Evolutionary conservation across 805 yeast genomes (phyloP).

Genomic region (Nakazawaea anatomiae): DNA sequence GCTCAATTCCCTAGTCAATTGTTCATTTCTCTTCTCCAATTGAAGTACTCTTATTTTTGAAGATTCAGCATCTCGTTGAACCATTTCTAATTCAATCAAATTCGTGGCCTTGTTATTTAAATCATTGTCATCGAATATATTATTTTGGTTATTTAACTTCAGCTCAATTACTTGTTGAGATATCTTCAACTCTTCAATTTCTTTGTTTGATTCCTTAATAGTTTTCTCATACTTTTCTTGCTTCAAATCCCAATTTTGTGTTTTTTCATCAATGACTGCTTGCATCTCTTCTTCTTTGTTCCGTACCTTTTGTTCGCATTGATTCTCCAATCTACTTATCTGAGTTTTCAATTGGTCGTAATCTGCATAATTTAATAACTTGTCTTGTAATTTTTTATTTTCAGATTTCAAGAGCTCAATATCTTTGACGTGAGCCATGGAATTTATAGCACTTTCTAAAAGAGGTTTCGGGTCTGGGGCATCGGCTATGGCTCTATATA

Average conservation of each 20-base stretch:
- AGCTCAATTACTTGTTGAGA: slow-evolving; percentile 59
- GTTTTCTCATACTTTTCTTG: slow-evolving; percentile 48
- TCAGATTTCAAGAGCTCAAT: slow-evolving; percentile 46
- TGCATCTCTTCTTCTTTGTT: slow-evolving; percentile 73
- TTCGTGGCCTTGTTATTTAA: slow-evolving; percentile 25
- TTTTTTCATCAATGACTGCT: slow-evolving; percentile 67
- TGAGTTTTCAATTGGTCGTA: slow-evolving; percentile 70
- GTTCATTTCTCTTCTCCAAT: slow-evolving; percentile 74
- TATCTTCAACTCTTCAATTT: slow-evolving; percentile 59
- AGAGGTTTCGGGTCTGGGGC: slow-evolving; percentile 92
- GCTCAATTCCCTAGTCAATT: slow-evolving; percentile 60
- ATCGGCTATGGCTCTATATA: slow-evolving; percentile 74
- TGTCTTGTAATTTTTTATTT: slow-evolving; percentile 44
- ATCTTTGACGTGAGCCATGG: slow-evolving; percentile 51
- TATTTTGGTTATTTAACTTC: slow-evolving; percentile 43
- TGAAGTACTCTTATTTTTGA: slow-evolving; percentile 63
- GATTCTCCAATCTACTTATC: slow-evolving; percentile 51
- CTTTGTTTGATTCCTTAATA: slow-evolving; percentile 43
- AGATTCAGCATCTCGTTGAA: slow-evolving; percentile 70
- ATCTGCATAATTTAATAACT: slow-evolving; percentile 62
- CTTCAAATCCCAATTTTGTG: slow-evolving; percentile 58
- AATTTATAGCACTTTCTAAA: slow-evolving; percentile 62
- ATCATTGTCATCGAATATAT: slow-evolving; percentile 31
- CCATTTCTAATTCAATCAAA: slow-evolving; percentile 52
- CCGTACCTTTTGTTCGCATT: slow-evolving; percentile 44